Conservation (phyloP, 768 basidiomycete genomes). For the Boletus vermiculosoides region DNA sequence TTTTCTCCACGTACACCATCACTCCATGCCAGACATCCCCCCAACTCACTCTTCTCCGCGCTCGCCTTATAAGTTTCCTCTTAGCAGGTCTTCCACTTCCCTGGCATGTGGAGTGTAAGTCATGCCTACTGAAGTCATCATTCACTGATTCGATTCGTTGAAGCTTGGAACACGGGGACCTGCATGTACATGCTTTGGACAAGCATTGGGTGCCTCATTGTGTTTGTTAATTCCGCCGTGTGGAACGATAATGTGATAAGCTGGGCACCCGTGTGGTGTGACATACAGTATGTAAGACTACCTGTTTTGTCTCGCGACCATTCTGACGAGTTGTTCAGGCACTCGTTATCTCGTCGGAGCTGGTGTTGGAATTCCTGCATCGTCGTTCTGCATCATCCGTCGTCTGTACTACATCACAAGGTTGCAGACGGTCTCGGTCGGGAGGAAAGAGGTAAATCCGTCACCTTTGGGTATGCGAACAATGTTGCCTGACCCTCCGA, state of each 20-base stretch:
- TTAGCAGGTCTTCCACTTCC: slow-evolving; percentile 43
- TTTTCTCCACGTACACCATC: neutral
- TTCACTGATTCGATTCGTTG: neutral
- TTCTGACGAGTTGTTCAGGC: slow-evolving; percentile 28
- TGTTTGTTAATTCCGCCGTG: slow-evolving; percentile 37
- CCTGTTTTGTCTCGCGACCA: neutral
- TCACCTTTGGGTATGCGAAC: neutral
- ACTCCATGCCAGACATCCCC: neutral
- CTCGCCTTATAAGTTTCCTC: slow-evolving; percentile 39
- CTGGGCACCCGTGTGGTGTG: slow-evolving; percentile 49
- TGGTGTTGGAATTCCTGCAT: slow-evolving; percentile 44
- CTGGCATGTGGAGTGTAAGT: slow-evolving; percentile 48
- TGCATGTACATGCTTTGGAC: slow-evolving; percentile 37
- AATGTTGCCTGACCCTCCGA: neutral
- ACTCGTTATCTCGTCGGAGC: slow-evolving; percentile 45
- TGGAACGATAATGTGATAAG: slow-evolving; percentile 38
- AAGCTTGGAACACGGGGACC: slow-evolving; percentile 35
- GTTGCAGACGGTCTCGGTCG: neutral
- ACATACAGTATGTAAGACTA: slow-evolving; percentile 46
- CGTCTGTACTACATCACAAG: slow-evolving; percentile 56
- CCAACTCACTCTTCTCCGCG: slow-evolving; percentile 8
- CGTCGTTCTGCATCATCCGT: slow-evolving; percentile 59
- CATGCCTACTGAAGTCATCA: neutral
- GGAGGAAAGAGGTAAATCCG: slow-evolving; percentile 30
- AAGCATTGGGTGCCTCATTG: slow-evolving; percentile 24